A percentile compares a stretch with the other conserved stretches of the same genome.
Evolutionary conservation across 495 filamentous ascomycete genomes (phyloP).

Genomic region (Ascodesmis nigricans): DNA sequence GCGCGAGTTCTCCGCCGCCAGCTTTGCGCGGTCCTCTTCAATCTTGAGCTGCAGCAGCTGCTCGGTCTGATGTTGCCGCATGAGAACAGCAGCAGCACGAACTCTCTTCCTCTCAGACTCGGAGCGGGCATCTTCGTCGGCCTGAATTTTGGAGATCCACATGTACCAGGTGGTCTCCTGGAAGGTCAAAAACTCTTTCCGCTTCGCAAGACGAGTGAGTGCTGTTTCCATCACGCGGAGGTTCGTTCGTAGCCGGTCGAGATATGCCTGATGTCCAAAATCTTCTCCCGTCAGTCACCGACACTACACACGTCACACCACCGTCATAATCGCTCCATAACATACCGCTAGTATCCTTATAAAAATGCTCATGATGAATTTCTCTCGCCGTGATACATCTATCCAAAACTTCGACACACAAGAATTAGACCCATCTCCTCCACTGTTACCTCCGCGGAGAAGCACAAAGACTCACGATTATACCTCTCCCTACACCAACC

Average conservation of each 20-base stretch:
- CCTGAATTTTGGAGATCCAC: slow-evolving; percentile 28
- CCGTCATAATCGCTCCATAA: slow-evolving; percentile 7
- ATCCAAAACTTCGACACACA: too few relatives aligned
- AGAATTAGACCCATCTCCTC: too few relatives aligned
- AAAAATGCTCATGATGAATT: slow-evolving; percentile 33
- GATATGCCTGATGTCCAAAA: slow-evolving; percentile 27
- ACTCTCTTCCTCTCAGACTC: slow-evolving; percentile 33
- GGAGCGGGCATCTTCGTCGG: slow-evolving; percentile 27
- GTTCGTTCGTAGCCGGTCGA: slow-evolving; percentile 27
- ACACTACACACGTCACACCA: slow-evolving; percentile 4
- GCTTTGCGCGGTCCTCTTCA: slow-evolving; percentile 19
- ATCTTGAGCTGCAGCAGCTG: slow-evolving; percentile 26
- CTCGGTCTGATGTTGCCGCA: slow-evolving; percentile 30
- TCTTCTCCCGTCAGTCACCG: slow-evolving; percentile 13
- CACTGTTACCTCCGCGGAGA: too few relatives aligned
- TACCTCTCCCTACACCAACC: slow-evolving; percentile 25
- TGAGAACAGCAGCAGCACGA: slow-evolving; percentile 30
- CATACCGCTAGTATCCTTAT: slow-evolving; percentile 23
- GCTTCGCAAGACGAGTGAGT: slow-evolving; percentile 28
- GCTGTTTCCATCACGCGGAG: slow-evolving; percentile 25
- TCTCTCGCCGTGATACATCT: slow-evolving; percentile 31
- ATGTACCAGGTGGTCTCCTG: slow-evolving; percentile 29
- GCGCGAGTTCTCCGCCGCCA: slow-evolving; percentile 21
- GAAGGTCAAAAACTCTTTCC: slow-evolving; percentile 28
- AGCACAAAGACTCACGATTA: too few relatives aligned